Evolutionary conservation across 2,329 filamentous ascomycete genomes (phyloP), one percentile per base, ranked within the genome.

Genomic region (Lachnellula arida): DNA sequence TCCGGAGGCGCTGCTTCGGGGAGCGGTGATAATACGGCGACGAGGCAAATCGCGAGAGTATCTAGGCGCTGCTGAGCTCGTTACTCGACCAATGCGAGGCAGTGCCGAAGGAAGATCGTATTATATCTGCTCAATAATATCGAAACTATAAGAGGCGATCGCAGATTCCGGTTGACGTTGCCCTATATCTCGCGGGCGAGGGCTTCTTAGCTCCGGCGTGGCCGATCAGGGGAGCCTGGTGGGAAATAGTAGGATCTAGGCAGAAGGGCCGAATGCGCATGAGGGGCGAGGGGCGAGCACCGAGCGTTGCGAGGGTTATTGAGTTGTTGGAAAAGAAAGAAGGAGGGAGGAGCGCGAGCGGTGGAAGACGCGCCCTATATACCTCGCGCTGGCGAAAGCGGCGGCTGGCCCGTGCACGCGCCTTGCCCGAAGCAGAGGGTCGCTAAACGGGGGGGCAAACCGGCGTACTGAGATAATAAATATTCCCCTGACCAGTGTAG

Each of bases 191-290:
- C 39, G 51, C 58, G 55, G 46, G 54, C 54, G 49, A 23, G 39
- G 52, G 56, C 54, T 60, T 56, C 53, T 59, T 40, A 62, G 58
- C 58, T 61, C 40, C 58, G 52, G 56, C 54, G 49, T 62, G 49
- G 51, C 57, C 48, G 51, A 58, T 57, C 28, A 60, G 46, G 54
- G 51, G 51, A 53, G 50, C 56, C 53, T 61, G 22, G 53, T 50
- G 51, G 40, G 39, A 57, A 57, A 44, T 28, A 35, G 22, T 28
- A 53, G 43, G 47, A 47, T 57, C 51, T 54, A 55, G 54, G 56
- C 34, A 62, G 46, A 61, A 62, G 56, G 50, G 58, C 61, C 53
- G 53, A 63, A 58, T 59, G 39, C 42, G 51, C 46, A 60, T 61
- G n/a, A n/a, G n/a, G n/a, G n/a, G n/a, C n/a, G 53, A 59, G 59